Conservation (phyloP, 345 rosid species). For the Carallia brachiata region DNA sequence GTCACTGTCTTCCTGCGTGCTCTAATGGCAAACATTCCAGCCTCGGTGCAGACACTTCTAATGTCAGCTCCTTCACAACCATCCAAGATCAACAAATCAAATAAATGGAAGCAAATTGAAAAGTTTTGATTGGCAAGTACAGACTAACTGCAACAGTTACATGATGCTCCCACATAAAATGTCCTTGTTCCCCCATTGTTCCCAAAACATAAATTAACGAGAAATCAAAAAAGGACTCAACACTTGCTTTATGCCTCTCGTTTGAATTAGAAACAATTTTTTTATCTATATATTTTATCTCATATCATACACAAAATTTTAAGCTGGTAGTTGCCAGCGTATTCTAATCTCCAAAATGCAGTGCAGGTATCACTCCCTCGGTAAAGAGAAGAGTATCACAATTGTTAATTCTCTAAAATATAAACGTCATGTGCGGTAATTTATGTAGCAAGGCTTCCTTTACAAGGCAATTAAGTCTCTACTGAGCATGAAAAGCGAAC, state of each 20-base stretch:
- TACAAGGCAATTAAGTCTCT: too few relatives aligned
- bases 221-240: too few relatives aligned
- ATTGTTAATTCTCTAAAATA: background rate
- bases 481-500: background rate
- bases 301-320: too few relatives aligned
- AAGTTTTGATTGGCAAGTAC: background rate
- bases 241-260: background rate
- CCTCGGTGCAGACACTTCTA: constrained; percentile 94
- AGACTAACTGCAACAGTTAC: background rate
- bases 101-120: background rate
- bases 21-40: constrained; percentile 91
- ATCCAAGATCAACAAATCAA: constrained; percentile 6
- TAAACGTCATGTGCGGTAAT: too few relatives aligned
- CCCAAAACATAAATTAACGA: too few relatives aligned
- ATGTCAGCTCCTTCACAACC: constrained; percentile 77
- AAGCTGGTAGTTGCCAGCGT: background rate
- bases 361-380: background rate
- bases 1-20: constrained; percentile 93
- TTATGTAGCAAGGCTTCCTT: too few relatives aligned
- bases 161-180: too few relatives aligned
- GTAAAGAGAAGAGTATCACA: background rate
- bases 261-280: too few relatives aligned
- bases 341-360: background rate
- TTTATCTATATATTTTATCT: too few relatives aligned
- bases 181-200: too few relatives aligned